These are phyloP conservation scores for Tagetes erecta DNA, from an alignment of 129 eudicot species.

Conservation along the genomic window DNA sequence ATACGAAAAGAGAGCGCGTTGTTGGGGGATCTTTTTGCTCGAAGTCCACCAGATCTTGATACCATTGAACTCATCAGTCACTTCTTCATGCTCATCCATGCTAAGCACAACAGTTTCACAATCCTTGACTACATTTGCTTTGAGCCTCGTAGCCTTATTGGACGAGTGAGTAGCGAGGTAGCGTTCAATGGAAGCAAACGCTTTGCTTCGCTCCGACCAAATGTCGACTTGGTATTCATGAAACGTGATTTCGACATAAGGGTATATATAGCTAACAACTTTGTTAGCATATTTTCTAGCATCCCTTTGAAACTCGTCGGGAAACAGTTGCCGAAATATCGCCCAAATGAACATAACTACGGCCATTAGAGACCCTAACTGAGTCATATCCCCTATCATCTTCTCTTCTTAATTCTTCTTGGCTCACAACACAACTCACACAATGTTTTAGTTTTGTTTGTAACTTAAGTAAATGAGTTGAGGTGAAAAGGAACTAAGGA, in stretches of 20 bases:
- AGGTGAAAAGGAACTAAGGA: not conserved
- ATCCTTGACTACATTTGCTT: conserved; percentile 45
- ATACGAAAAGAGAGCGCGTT: conserved; percentile 30
- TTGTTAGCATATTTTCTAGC: conserved; percentile 31
- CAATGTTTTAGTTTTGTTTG: not conserved
- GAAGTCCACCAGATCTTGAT: conserved; percentile 50
- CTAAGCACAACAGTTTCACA: conserved; percentile 37
- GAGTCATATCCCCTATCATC: conserved; percentile 40
- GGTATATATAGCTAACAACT: conserved; percentile 32
- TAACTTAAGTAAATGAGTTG: too few relatives aligned
- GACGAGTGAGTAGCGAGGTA: conserved; percentile 45
- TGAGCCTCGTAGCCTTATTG: conserved; percentile 38
- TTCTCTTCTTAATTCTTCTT: conserved; percentile 5
- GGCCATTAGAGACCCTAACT: conserved; percentile 45
- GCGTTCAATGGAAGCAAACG: conserved; percentile 43
- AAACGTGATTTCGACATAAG: conserved; percentile 49
- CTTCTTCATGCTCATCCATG: conserved; percentile 54
- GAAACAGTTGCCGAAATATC: conserved; percentile 47
- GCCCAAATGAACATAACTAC: conserved; percentile 46
- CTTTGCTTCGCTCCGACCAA: conserved; percentile 46
- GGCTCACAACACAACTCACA: not conserved
- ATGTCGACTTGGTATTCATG: conserved; percentile 41
- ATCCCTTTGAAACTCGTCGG: conserved; percentile 31
- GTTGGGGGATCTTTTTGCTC: conserved; percentile 11
- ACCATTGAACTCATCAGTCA: conserved; percentile 48